These are phyloP conservation scores for Solanum infundibuliforme DNA, from an alignment of 257 asterid genomes.

Conservation along the genomic window DNA sequence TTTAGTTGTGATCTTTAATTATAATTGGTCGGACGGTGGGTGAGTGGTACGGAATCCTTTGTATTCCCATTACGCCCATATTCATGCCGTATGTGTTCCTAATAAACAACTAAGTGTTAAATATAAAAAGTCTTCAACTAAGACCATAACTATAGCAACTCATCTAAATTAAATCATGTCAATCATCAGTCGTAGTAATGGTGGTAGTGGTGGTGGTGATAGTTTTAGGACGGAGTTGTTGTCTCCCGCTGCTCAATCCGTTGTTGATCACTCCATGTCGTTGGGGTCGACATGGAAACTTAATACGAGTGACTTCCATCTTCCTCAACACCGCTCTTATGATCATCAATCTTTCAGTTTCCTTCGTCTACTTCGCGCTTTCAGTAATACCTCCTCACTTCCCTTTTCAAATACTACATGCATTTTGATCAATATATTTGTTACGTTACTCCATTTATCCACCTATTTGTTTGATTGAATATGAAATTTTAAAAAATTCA, in stretches of 20 bases:
- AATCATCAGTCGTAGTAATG: not conserved
- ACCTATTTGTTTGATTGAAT: not conserved
- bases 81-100: not conserved
- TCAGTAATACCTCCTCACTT: not conserved
- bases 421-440: not conserved
- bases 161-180: not conserved
- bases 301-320: not conserved
- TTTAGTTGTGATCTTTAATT: not conserved
- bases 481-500: not conserved
- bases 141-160: not conserved
- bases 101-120: not conserved
- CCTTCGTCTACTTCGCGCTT: not conserved
- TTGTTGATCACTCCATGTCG: not conserved
- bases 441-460: not conserved
- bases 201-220: not conserved
- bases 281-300: not conserved
- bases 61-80: not conserved
- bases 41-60: not conserved
- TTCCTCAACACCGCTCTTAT: not conserved
- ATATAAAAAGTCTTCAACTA: not conserved
- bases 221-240: not conserved
- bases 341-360: not conserved
- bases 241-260: not conserved
- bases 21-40: not conserved
- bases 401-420: not conserved